Evolutionary conservation across 495 filamentous ascomycete genomes (phyloP), one percentile per base, ranked within the genome.

Genomic region (Podospora pseudocomata): DNA sequence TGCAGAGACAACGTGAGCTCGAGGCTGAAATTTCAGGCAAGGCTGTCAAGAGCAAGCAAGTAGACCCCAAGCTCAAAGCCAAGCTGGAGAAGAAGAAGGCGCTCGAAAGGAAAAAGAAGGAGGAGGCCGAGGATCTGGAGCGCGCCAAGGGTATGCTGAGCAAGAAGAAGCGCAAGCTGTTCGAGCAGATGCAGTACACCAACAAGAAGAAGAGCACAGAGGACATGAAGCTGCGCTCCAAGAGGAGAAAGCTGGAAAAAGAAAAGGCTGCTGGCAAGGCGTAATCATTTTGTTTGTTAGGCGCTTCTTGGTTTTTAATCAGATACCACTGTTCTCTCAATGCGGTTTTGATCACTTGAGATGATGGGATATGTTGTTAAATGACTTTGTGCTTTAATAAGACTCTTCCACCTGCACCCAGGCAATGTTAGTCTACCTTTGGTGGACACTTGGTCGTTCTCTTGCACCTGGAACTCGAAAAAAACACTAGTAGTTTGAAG

Each of bases 141-240:
- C 84, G 92, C 77, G 87, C 90, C 77, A 94, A 94, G 85, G 92
- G 92, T 79, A 96, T 96, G 92, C 90, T 96, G 84, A 89, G 88
- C 79, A 88, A 92, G 80, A 93, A 92, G 87, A 94, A 94, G 85
- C 83, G 92, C 72, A 94, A 94, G 86, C 81, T 94, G 68, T 85
- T 92, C 65, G 92, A 94, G 83, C 93, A 96, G 86, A 96, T 96
- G 92, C 84, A 91, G 75, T 93, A 92, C 81, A 90, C 86, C 70
- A 94, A 94, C 79, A 91, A 88, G 80, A 90, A 91, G 84, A 88
- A 89, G 83, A 90, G 91, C 66, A 90, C 88, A 11, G 92, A 93
- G 79, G 88, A 90, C 39, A 79, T 83, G 75, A 83, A 81, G 79
- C 82, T 98, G 77, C 87, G 92, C 67, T 86, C 83, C 54, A 98